phyloP scores from a whole-genome alignment of 164 flowering plant species.

The Saururus chinensis region DNA sequence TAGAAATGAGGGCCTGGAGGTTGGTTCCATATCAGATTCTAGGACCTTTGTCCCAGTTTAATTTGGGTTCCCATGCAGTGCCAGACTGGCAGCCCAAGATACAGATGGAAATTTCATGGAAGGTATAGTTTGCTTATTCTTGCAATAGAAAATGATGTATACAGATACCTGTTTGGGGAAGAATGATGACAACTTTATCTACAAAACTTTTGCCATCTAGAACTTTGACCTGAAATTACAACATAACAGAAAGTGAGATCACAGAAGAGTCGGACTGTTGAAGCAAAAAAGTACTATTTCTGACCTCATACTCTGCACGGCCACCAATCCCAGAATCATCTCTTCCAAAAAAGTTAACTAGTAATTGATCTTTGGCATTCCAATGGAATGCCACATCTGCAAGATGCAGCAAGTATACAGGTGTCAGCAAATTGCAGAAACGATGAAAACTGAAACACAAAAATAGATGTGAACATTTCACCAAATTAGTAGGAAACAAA shows the following conservation, averaged over 20 bases:
- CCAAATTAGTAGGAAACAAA: too few species aligned
- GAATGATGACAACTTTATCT: constrained; percentile 49
- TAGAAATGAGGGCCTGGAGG: too few species aligned
- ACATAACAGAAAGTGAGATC: neutral
- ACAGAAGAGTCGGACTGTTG: too few species aligned
- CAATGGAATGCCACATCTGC: constrained; percentile 61
- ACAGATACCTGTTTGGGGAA: constrained; percentile 60
- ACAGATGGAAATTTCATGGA: too few species aligned
- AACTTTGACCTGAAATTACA: constrained; percentile 40
- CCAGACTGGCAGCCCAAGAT: too few species aligned
- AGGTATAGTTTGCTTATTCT: too few species aligned
- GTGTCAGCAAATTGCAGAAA: neutral
- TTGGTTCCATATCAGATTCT: too few species aligned
- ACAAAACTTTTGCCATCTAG: constrained; percentile 26
- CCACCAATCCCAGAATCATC: constrained; percentile 52
- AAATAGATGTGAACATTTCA: too few species aligned
- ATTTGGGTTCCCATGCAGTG: too few species aligned
- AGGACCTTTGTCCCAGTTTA: too few species aligned
- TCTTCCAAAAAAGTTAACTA: constrained; percentile 24
- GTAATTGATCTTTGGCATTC: constrained; percentile 32
- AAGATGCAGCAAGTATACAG: constrained; percentile 4
- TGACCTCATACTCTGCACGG: constrained; percentile 56
- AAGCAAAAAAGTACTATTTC: neutral
- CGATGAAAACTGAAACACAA: too few species aligned
- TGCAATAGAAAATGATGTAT: neutral